Conservation (phyloP, 2,329 filamentous ascomycete genomes). For the Lithohypha guttulata region DNA sequence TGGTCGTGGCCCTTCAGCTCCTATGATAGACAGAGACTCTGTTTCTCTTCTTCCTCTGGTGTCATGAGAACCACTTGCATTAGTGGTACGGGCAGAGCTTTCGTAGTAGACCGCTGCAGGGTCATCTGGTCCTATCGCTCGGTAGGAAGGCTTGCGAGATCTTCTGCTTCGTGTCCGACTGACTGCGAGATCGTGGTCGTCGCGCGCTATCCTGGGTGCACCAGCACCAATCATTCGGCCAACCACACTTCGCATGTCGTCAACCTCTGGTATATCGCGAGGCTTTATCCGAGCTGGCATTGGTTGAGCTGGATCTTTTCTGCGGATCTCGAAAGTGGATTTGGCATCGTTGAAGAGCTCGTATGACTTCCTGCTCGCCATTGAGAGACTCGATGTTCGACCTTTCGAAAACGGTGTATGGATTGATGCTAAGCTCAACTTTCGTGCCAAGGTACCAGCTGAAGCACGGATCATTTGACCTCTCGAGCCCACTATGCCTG, state of each 20-base stretch:
- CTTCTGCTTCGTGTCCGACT: constrained; percentile 5
- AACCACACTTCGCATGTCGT: constrained; percentile 20
- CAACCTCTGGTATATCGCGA: constrained; percentile 18
- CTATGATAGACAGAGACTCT: constrained; percentile 9
- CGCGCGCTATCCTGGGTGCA: constrained; percentile 6
- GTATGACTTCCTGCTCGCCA: constrained; percentile 23
- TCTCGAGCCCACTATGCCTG: constrained; percentile 60
- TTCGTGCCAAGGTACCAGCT: constrained; percentile 79
- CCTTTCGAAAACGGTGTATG: constrained; percentile 60
- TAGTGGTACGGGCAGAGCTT: constrained; percentile 3
- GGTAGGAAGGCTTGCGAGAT: constrained; percentile 2
- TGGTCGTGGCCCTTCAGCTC: constrained; percentile 8
- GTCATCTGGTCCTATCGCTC: constrained; percentile 15
- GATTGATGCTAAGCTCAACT: constrained; percentile 73
- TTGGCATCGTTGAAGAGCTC: constrained; percentile 16
- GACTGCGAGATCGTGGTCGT: constrained; percentile 6
- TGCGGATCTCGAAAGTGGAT: constrained; percentile 18
- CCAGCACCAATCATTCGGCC: constrained; percentile 20
- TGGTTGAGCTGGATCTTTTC: constrained; percentile 16
- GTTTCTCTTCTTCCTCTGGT: background rate
- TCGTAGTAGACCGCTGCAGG: constrained; percentile 16
- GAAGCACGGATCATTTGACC: constrained; percentile 62
- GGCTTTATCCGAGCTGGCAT: constrained; percentile 10
- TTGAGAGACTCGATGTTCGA: constrained; percentile 50
- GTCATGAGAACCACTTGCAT: background rate